Conservation (phyloP, 2,329 filamentous ascomycete species). For the Aspergillus japonicus region DNA sequence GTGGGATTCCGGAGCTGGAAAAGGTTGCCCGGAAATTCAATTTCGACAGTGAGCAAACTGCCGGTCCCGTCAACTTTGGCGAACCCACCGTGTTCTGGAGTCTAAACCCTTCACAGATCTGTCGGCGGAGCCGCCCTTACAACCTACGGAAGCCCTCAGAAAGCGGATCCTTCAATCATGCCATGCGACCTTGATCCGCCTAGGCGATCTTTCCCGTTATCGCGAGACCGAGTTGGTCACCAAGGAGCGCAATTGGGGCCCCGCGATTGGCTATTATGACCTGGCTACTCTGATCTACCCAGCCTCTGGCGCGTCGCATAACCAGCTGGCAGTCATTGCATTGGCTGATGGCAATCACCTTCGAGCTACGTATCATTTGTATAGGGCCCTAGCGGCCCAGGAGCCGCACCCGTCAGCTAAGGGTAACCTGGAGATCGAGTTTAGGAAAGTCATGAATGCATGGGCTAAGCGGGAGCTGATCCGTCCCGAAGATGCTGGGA, state of each 20-base stretch:
- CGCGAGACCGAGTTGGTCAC: conserved; percentile 69
- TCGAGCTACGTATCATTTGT: conserved; percentile 83
- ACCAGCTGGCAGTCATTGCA: conserved; percentile 86
- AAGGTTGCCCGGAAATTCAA: conserved; percentile 55
- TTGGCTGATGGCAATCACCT: conserved; percentile 75
- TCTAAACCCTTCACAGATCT: conserved; percentile 34
- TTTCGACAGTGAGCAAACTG: conserved; percentile 44
- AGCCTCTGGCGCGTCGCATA: conserved; percentile 75
- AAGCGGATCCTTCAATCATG: conserved; percentile 69
- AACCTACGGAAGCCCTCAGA: conserved; percentile 53
- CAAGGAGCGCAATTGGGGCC: conserved; percentile 73
- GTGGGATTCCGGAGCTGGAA: conserved; percentile 58
- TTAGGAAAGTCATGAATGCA: conserved; percentile 62
- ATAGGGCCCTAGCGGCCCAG: conserved; percentile 73
- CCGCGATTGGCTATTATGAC: conserved; percentile 78
- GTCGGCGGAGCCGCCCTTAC: conserved; percentile 43
- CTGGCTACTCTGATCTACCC: conserved; percentile 78
- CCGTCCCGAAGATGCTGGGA: conserved; percentile 50
- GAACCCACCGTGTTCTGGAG: neutral
- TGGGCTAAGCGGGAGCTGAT: conserved; percentile 57
- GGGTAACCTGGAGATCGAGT: conserved; percentile 76
- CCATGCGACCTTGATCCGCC: conserved; percentile 77
- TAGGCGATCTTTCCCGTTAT: conserved; percentile 89
- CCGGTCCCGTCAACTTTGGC: neutral
- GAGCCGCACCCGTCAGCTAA: conserved; percentile 72